Conservation (phyloP, 495 filamentous ascomycete species). For the Filosporella fistucella region DNA sequence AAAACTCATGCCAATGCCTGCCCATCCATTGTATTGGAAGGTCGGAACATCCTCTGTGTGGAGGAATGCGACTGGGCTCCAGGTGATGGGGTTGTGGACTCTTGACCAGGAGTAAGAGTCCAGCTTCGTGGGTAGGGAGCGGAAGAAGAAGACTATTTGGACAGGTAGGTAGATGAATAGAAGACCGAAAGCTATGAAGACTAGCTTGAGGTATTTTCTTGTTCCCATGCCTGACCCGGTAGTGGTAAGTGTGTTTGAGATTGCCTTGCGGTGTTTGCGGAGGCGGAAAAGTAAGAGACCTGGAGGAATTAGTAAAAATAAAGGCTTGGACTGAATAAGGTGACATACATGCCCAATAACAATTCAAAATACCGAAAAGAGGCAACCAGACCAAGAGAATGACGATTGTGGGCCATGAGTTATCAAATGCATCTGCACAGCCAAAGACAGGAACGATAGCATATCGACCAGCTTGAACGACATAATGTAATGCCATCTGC, state of each 20-base stretch:
- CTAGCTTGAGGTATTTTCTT: conserved; percentile 73
- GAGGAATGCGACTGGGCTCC: conserved; percentile 57
- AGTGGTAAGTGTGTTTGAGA: conserved; percentile 55
- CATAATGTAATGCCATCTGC: conserved; percentile 61
- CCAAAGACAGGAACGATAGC: conserved; percentile 68
- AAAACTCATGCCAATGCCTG: conserved; percentile 53
- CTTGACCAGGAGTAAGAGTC: conserved; percentile 48
- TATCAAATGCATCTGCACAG: conserved; percentile 59
- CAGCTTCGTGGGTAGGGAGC: conserved; percentile 40
- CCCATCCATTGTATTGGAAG: conserved; percentile 58
- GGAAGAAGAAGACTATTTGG: conserved; percentile 53
- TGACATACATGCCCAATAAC: conserved; percentile 69
- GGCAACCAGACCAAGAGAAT: conserved; percentile 64
- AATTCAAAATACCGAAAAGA: conserved; percentile 57
- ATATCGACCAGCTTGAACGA: conserved; percentile 69
- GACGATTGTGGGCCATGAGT: conserved; percentile 66
- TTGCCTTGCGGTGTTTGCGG: conserved; percentile 57
- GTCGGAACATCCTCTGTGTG: conserved; percentile 49
- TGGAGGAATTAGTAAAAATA: conserved; percentile 23
- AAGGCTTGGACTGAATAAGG: conserved; percentile 8
- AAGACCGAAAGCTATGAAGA: conserved; percentile 65
- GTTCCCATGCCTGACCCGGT: conserved; percentile 49
- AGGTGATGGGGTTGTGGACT: conserved; percentile 50
- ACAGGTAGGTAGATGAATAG: conserved; percentile 63
- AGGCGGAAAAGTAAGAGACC: conserved; percentile 67